phyloP scores from a whole-genome alignment of 208 protist species.

The Trypanosoma lewisi region DNA sequence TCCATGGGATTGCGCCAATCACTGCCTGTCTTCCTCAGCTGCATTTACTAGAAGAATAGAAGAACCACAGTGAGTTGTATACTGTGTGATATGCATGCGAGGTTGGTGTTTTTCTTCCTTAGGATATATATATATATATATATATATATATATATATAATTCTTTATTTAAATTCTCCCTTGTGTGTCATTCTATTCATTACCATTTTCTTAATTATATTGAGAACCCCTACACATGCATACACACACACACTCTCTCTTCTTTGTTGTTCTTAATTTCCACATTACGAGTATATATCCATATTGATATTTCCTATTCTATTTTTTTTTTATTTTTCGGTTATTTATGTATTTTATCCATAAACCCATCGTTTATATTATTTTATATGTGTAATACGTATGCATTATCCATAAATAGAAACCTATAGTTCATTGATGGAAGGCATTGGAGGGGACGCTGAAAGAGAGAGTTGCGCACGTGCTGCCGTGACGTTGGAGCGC shows the following conservation, averaged over 20 bases:
- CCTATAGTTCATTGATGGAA: not conserved
- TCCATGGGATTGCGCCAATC: not conserved
- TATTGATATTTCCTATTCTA: no score
- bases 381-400: no score
- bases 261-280: not conserved
- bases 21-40: not conserved
- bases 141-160: constrained; percentile 12
- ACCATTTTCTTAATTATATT: not conserved
- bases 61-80: not conserved
- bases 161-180: not conserved
- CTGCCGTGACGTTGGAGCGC: constrained; percentile 57
- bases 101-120: not conserved
- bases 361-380: no score
- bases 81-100: not conserved
- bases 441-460: not conserved
- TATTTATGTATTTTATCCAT: no score
- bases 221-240: not conserved
- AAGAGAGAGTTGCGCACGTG: constrained; percentile 16
- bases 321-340: no score
- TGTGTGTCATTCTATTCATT: not conserved
- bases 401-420: not conserved
- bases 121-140: constrained; percentile 10
- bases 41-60: not conserved
- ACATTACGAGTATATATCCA: no score
- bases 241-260: not conserved